Evolutionary conservation across 2,329 filamentous ascomycete genomes (phyloP).

Genomic region (Lachnellula subtilissima): DNA sequence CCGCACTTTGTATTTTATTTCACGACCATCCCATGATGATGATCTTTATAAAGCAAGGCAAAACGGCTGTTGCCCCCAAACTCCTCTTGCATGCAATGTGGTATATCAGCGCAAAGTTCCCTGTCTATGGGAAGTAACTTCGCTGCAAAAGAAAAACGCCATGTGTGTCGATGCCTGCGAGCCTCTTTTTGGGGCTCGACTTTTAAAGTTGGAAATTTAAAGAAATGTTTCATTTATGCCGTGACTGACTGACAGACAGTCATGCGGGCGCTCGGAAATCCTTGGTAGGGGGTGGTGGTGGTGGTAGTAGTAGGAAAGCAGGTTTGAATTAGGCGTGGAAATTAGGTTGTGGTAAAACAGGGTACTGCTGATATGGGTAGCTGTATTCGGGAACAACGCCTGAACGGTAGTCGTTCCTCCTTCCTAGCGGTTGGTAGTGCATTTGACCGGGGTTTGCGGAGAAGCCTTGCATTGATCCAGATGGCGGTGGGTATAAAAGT

Average conservation of each 20-base stretch:
- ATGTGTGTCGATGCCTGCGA: constrained; percentile 14
- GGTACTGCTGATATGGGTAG: constrained; percentile 22
- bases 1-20: constrained; percentile 2
- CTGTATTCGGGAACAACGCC: constrained; percentile 64
- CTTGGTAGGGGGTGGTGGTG: background rate
- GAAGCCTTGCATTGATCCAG: constrained; percentile 71
- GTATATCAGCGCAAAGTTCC: constrained; percentile 17
- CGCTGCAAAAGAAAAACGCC: constrained; percentile 23
- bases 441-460: constrained; percentile 63
- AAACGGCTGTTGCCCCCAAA: constrained; percentile 9
- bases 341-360: constrained; percentile 32
- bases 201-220: constrained; percentile 12
- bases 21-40: constrained; percentile 1
- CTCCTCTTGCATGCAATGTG: constrained; percentile 21
- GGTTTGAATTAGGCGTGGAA: constrained; percentile 26
- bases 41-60: background rate
- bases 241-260: background rate
- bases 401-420: constrained; percentile 61
- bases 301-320: background rate
- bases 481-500: constrained; percentile 81
- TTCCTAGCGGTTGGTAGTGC: constrained; percentile 76
- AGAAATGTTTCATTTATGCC: constrained; percentile 1
- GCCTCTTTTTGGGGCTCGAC: constrained; percentile 10
- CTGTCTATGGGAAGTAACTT: constrained; percentile 2
- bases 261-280: background rate